Conservation (phyloP, 371 early-diverging fungal genomes). For the Mucor plumbeus region DNA sequence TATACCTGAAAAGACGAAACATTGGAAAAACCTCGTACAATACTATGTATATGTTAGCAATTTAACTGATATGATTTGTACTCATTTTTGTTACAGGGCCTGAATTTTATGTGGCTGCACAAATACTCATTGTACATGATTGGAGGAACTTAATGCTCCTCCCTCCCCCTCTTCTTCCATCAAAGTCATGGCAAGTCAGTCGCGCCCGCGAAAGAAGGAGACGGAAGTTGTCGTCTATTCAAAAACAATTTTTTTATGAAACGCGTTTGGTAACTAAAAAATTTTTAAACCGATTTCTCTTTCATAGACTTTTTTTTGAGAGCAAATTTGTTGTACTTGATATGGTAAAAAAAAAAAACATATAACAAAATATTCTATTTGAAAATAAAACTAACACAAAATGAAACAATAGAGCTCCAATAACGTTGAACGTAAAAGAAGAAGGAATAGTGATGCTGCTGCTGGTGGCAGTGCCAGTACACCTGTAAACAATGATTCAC, state of each 20-base stretch:
- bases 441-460: slow-evolving; percentile 46
- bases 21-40: too few relatives aligned
- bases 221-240: slow-evolving; percentile 1
- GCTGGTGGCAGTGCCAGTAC: slow-evolving; percentile 17
- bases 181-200: not conserved
- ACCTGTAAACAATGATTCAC: slow-evolving; percentile 32
- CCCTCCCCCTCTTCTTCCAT: not conserved
- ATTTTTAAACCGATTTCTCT: not conserved
- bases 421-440: slow-evolving; percentile 51
- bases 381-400: not conserved
- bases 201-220: not conserved
- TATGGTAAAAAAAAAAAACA: not conserved
- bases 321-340: not conserved
- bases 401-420: not conserved
- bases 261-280: slow-evolving; percentile 7
- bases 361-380: not conserved
- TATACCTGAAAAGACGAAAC: too few relatives aligned
- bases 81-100: too few relatives aligned
- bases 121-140: too few relatives aligned
- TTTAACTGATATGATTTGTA: too few relatives aligned
- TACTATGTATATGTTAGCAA: too few relatives aligned
- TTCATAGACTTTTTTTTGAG: not conserved
- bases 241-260: slow-evolving; percentile 5
- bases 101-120: too few relatives aligned
- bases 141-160: too few relatives aligned